phyloP scores from a whole-genome alignment of 1,284 basidiomycete species.

The Abortiporus biennis region DNA sequence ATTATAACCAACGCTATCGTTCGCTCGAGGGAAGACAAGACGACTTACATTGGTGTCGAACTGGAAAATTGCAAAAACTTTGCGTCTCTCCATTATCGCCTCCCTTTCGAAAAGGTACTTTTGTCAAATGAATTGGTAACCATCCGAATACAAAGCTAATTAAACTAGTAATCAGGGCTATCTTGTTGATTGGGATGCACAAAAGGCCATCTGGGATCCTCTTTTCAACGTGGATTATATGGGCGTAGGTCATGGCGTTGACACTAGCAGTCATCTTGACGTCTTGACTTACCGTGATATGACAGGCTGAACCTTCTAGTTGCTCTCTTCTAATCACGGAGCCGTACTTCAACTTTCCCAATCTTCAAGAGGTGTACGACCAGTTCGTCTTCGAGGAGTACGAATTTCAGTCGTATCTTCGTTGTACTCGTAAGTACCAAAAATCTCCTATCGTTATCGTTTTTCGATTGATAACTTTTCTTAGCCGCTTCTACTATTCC shows the following conservation, averaged over 20 bases:
- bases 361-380: constrained; percentile 87
- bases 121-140: no score
- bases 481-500: constrained; percentile 76
- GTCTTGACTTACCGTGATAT: background rate
- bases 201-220: constrained; percentile 88
- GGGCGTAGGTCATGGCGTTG: constrained; percentile 42
- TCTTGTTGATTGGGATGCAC: constrained; percentile 87
- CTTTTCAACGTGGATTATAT: constrained; percentile 69
- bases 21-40: constrained; percentile 74
- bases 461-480: constrained; percentile 16
- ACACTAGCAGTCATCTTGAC: background rate
- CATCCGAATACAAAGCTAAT: no score
- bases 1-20: constrained; percentile 75
- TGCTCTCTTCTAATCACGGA: constrained; percentile 84
- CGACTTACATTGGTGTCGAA: constrained; percentile 80
- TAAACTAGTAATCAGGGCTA: no score
- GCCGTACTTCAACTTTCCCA: constrained; percentile 89
- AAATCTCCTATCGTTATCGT: constrained; percentile 12
- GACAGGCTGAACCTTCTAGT: constrained; percentile 65
- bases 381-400: constrained; percentile 96
- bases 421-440: constrained; percentile 69
- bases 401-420: constrained; percentile 80
- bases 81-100: constrained; percentile 72
- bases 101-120: constrained; percentile 82
- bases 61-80: constrained; percentile 70